Base-by-base conservation (phyloP, 768 basidiomycete genomes). In the Xerocomellus intermedius region DNA sequence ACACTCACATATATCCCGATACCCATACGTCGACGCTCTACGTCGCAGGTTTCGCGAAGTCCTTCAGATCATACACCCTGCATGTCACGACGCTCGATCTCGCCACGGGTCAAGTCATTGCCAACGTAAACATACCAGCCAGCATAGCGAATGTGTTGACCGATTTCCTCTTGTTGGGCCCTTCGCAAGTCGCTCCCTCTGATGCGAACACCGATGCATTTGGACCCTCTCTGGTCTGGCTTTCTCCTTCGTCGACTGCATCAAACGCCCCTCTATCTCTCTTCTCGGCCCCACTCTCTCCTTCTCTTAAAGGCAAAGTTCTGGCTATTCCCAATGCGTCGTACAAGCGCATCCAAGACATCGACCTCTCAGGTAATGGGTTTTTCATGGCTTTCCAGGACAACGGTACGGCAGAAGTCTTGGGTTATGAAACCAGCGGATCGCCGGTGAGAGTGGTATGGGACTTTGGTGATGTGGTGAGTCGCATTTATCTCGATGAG, bases 21-120 rank as follows among this genome's bases (percentile, higher is more conserved):
- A 67, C 74, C 1, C 68, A 73, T 2, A 74, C 84, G 0, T 71
- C 76, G 7, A 77, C 84, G 0, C 62, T 94, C 35, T 94, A 84
- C 61, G 68, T 79, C 17, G 61, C 82, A 21, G 82, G 82, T 1
- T 68, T 83, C 55, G 65, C 67, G 8, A 76, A 70, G 57, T 77
- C 67, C 10, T 45, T 78, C 72, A 63, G 55, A 71, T 41, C 85
- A 0, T 84, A 85, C 62, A 86, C 85, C 14, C 72, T 96, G 1
- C 84, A 89, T 52, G 75, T 89, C 58, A 81, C 84, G 21, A 75
- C 84, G 1, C 72, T 95, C 8, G 77, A 82, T 46, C 64, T 84
- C 0, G 50, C 68, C 3, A 82, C 79, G 5, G 89, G 87, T 5
- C 72, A 77, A 37, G 58, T 85, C 21, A 61, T 86, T 50, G 64